Percentiles rank a stretch among this genome's conserved stretches.
Evolutionary conservation across 371 early-diverging fungal genomes (phyloP).

Genomic region (Rhizopus microsporus): DNA sequence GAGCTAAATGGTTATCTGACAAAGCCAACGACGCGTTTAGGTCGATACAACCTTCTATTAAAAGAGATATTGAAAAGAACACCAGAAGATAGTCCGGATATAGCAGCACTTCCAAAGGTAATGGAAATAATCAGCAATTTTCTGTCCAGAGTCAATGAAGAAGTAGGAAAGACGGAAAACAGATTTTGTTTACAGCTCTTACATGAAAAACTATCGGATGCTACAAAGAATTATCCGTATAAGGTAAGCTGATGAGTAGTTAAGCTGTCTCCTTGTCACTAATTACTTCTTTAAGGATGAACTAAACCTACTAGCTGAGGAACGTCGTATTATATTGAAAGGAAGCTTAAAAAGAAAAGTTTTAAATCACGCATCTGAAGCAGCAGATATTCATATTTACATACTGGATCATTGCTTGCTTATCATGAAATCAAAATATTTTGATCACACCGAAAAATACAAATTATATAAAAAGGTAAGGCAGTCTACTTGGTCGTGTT

Average conservation of each 20-base stretch:
- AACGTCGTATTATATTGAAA: slow-evolving; percentile 73
- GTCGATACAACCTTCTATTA: slow-evolving; percentile 81
- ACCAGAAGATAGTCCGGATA: slow-evolving; percentile 77
- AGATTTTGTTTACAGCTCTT: slow-evolving; percentile 22
- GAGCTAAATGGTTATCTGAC: slow-evolving; percentile 77
- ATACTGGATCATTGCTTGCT: slow-evolving; percentile 81
- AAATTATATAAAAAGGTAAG: slow-evolving; percentile 23
- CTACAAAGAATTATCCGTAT: slow-evolving; percentile 48
- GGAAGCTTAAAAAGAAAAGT: slow-evolving; percentile 70
- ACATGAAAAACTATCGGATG: slow-evolving; percentile 56
- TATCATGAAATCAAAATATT: slow-evolving; percentile 57
- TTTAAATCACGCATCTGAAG: slow-evolving; percentile 48
- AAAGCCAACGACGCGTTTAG: slow-evolving; percentile 82
- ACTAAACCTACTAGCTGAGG: slow-evolving; percentile 43
- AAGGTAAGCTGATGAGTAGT: not conserved
- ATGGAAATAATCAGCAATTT: slow-evolving; percentile 69
- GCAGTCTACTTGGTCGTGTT: too few relatives aligned
- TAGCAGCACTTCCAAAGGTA: slow-evolving; percentile 59
- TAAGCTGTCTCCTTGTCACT: not conserved
- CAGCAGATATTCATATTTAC: slow-evolving; percentile 66
- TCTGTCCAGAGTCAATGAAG: slow-evolving; percentile 61
- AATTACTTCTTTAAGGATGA: slow-evolving; percentile 3
- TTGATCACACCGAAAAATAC: slow-evolving; percentile 18
- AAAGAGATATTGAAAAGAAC: slow-evolving; percentile 78
- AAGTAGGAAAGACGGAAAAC: slow-evolving; percentile 82